Evolutionary conservation across 2,329 filamentous ascomycete species (phyloP).

Genomic region (Neodidymelliopsis sp.): DNA sequence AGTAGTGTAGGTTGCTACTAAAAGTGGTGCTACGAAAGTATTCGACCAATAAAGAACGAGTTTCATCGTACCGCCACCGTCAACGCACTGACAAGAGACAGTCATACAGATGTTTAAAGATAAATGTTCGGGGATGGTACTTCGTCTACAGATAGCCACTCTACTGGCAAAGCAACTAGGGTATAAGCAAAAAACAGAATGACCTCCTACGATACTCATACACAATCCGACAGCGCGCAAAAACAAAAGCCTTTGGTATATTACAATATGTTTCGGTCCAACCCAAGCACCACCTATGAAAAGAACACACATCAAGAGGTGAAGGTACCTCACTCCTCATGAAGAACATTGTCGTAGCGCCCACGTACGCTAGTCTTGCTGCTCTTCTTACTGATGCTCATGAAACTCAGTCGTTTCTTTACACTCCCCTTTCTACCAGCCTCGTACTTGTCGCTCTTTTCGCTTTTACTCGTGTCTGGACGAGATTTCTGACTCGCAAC

Average conservation of each 20-base stretch:
- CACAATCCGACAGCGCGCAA: background rate
- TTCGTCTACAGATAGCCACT: background rate
- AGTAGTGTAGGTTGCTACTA: too few relatives aligned
- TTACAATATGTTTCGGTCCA: conserved; percentile 12
- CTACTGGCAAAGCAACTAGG: conserved; percentile 10
- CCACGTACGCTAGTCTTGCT: conserved; percentile 61
- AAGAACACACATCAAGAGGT: background rate
- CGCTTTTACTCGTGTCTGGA: conserved; percentile 46
- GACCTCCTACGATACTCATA: conserved; percentile 9
- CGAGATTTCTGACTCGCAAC: conserved; percentile 31
- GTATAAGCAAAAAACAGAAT: conserved; percentile 14
- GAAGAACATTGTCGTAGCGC: conserved; percentile 38
- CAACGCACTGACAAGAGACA: too few relatives aligned
- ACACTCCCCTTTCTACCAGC: conserved; percentile 63
- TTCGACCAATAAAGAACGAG: too few relatives aligned
- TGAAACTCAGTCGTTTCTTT: conserved; percentile 78
- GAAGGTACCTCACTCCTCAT: conserved; percentile 38
- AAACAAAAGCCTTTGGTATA: background rate
- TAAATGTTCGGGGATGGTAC: background rate
- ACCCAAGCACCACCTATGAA: too few relatives aligned
- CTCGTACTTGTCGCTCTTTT: conserved; percentile 52
- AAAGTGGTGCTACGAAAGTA: too few relatives aligned
- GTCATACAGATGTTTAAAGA: background rate
- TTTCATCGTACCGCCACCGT: too few relatives aligned
- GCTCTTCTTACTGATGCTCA: conserved; percentile 76